These are phyloP conservation scores for Russula vinacea DNA, from an alignment of 768 basidiomycete species.

Conservation along the genomic window DNA sequence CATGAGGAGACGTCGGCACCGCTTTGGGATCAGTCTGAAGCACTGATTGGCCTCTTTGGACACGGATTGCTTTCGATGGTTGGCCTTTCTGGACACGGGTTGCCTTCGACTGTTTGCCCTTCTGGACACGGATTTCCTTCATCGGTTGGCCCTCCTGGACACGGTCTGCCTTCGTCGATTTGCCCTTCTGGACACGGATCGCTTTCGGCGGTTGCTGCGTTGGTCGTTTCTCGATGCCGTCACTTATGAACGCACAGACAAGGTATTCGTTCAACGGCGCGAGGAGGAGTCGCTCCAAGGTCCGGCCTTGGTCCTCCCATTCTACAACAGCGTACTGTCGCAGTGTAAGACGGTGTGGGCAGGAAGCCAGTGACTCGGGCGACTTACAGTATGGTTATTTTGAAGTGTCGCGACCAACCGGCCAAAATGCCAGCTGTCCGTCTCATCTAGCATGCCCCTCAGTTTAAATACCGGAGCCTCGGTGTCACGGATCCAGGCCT, in stretches of 20 bases:
- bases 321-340: constrained; percentile 10
- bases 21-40: too few species aligned
- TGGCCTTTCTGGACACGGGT: not conserved
- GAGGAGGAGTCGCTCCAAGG: constrained; percentile 7
- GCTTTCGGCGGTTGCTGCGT: not conserved
- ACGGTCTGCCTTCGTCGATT: too few species aligned
- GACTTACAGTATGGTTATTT: constrained; percentile 10
- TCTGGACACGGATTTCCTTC: too few species aligned
- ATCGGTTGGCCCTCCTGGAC: too few species aligned
- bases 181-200: not conserved
- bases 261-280: not conserved
- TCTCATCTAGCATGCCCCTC: not conserved
- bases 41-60: not conserved
- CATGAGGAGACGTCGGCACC: too few species aligned
- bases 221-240: constrained; percentile 2
- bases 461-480: not conserved
- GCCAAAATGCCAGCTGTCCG: not conserved
- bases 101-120: too few species aligned
- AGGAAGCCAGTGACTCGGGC: too few species aligned
- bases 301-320: not conserved
- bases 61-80: not conserved
- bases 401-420: constrained; percentile 2
- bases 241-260: constrained; percentile 7
- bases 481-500: constrained; percentile 6
- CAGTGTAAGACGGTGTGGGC: not conserved